A percentile compares a stretch with the other conserved stretches of the same genome.
Evolutionary conservation across 208 protist species (phyloP).

Genomic region (Leptomonas pyrrhocoris): DNA sequence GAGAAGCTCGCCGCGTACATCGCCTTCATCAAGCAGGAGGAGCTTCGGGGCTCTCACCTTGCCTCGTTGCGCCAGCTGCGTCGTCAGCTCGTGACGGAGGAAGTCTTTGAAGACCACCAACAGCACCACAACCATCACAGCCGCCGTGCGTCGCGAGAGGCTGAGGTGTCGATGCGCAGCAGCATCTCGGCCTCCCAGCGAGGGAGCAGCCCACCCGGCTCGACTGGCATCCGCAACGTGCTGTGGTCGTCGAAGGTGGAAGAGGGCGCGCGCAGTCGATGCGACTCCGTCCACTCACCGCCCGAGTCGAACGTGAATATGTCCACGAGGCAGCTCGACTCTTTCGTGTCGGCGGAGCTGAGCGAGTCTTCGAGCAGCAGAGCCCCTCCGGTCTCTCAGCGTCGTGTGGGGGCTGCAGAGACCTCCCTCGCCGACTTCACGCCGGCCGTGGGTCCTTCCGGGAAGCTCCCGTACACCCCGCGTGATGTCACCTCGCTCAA

Average conservation of each 20-base stretch:
- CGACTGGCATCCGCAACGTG: background rate
- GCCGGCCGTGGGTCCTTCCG: conserved; percentile 13
- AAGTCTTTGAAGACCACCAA: conserved; percentile 17
- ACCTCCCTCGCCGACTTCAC: conserved; percentile 7
- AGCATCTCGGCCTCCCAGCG: background rate
- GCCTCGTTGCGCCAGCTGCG: conserved; percentile 38
- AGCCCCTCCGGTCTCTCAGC: background rate
- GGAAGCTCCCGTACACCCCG: conserved; percentile 46
- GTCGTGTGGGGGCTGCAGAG: no score
- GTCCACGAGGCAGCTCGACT: background rate
- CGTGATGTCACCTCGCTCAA: conserved; percentile 53
- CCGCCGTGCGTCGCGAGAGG: background rate
- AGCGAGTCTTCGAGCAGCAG: background rate
- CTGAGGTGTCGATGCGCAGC: background rate
- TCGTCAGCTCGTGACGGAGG: conserved; percentile 36
- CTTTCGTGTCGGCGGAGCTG: background rate
- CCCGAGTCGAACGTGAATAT: background rate
- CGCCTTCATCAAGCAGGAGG: conserved; percentile 47
- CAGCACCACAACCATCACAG: conserved; percentile 3
- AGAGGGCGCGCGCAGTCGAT: conserved; percentile 3
- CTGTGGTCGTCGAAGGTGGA: conserved; percentile 13
- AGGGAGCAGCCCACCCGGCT: conserved; percentile 7
- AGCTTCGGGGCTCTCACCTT: conserved; percentile 35
- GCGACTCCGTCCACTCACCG: conserved; percentile 1
- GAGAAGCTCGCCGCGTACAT: conserved; percentile 69